Evolutionary conservation across 805 yeast species (phyloP).

Genomic region (Sugiyamaella floridensis): DNA sequence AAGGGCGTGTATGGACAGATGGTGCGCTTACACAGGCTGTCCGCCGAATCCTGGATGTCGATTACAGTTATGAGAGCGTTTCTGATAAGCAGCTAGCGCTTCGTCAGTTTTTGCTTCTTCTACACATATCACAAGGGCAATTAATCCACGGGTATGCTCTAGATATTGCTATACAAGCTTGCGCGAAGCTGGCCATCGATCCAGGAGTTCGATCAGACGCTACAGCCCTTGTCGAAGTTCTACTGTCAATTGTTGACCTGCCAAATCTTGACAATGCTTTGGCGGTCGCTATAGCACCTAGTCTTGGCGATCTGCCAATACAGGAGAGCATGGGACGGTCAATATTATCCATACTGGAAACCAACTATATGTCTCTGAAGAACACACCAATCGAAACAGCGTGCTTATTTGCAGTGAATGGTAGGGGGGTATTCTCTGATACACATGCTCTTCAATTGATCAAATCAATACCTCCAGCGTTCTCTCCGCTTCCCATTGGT

Average conservation of each 20-base stretch:
- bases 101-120: not conserved
- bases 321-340: no score
- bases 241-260: no score
- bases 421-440: not conserved
- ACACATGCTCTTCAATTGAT: not conserved
- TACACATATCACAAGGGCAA: not conserved
- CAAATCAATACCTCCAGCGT: not conserved
- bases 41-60: not conserved
- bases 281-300: no score
- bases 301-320: no score
- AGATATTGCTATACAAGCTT: not conserved
- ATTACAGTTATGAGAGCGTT: not conserved
- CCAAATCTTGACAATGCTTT: no score
- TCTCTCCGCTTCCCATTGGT: not conserved
- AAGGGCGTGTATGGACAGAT: not conserved
- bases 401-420: not conserved
- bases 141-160: not conserved
- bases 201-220: no score
- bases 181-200: not conserved
- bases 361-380: no score
- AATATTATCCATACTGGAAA: no score
- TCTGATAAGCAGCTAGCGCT: not conserved
- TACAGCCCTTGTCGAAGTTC: no score
- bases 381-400: no score
- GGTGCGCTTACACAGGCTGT: not conserved